Percentiles rank a stretch among this genome's conserved stretches.
phyloP scores from a whole-genome alignment of 2,329 filamentous ascomycete species.

The Eutypella sp. region DNA sequence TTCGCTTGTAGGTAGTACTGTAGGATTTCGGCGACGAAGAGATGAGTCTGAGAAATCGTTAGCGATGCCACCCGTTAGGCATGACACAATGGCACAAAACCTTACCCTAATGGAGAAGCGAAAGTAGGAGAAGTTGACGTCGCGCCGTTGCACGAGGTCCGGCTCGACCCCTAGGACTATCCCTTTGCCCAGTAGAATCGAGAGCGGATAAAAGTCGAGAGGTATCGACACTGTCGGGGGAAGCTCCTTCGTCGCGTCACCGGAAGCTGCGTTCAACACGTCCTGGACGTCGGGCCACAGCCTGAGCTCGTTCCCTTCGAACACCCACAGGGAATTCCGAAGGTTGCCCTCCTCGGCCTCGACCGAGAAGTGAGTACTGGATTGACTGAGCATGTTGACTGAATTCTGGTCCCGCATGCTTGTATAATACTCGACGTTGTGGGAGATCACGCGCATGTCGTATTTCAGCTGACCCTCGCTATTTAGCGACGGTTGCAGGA shows the following conservation, averaged over 20 bases:
- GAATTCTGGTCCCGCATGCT: slow-evolving; percentile 81
- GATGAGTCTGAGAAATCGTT: slow-evolving; percentile 64
- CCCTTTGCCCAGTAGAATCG: slow-evolving; percentile 80
- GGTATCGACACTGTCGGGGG: slow-evolving; percentile 71
- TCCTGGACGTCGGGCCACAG: slow-evolving; percentile 87
- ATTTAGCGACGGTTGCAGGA: slow-evolving; percentile 81
- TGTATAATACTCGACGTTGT: slow-evolving; percentile 93
- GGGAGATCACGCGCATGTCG: slow-evolving; percentile 94
- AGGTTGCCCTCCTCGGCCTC: slow-evolving; percentile 46
- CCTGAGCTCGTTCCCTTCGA: slow-evolving; percentile 80
- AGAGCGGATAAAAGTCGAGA: slow-evolving; percentile 94
- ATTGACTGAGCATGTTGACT: slow-evolving; percentile 24
- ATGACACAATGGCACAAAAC: slow-evolving; percentile 9
- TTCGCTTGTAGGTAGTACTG: slow-evolving; percentile 72
- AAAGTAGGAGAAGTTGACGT: slow-evolving; percentile 86
- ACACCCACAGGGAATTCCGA: slow-evolving; percentile 88
- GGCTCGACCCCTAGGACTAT: slow-evolving; percentile 88
- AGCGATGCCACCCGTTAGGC: slow-evolving; percentile 2
- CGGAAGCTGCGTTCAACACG: slow-evolving; percentile 66
- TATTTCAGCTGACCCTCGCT: slow-evolving; percentile 86
- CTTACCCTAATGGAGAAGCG: slow-evolving; percentile 81
- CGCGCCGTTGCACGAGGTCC: slow-evolving; percentile 86
- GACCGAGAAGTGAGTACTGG: slow-evolving; percentile 21
- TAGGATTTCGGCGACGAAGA: slow-evolving; percentile 86
- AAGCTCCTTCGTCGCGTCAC: slow-evolving; percentile 63